Evolutionary conservation across 192 early-diverging fungal species (phyloP).

Genomic region (Physocladia obscura): DNA sequence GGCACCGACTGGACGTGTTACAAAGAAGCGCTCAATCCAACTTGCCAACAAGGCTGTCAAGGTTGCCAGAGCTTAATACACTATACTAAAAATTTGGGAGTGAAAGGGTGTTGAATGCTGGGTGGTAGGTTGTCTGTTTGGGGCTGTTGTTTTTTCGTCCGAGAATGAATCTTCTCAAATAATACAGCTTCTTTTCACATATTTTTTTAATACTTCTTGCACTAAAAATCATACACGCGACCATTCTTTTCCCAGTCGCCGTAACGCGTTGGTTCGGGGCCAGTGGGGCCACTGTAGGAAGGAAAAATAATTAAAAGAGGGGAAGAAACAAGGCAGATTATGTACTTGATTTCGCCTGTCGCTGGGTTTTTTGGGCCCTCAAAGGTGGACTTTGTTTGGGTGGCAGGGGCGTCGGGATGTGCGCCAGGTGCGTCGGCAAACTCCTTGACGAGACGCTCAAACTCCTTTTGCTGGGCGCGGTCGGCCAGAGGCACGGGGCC

Average conservation of each 20-base stretch:
- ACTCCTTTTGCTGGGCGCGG: slow-evolving; percentile 67
- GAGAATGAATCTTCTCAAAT: too few species aligned
- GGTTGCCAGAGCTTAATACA: slow-evolving; percentile 26
- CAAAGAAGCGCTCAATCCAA: slow-evolving; percentile 19
- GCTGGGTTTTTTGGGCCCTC: slow-evolving; percentile 68
- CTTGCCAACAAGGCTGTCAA: slow-evolving; percentile 21
- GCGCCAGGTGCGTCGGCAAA: slow-evolving; percentile 35
- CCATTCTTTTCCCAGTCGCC: slow-evolving; percentile 83
- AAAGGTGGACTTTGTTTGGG: slow-evolving; percentile 51
- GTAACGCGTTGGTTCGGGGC: slow-evolving; percentile 77
- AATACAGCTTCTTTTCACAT: too few species aligned
- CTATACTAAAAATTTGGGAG: too few species aligned
- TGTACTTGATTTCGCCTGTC: slow-evolving; percentile 59
- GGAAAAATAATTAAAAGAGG: not conserved
- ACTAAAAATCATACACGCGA: slow-evolving; percentile 69
- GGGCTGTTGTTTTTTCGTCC: too few species aligned
- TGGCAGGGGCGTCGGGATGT: slow-evolving; percentile 55
- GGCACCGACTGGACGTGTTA: slow-evolving; percentile 17
- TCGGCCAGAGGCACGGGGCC: slow-evolving; percentile 72
- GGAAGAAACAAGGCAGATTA: not conserved
- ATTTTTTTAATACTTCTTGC: too few species aligned
- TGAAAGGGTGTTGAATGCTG: too few species aligned
- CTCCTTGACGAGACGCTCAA: slow-evolving; percentile 65
- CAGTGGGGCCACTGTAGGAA: slow-evolving; percentile 61
- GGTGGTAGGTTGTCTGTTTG: too few species aligned